Percentiles rank a stretch among this genome's conserved stretches.
phyloP scores from a whole-genome alignment of 2,329 filamentous ascomycete genomes.

The Fusarium tricinctum region DNA sequence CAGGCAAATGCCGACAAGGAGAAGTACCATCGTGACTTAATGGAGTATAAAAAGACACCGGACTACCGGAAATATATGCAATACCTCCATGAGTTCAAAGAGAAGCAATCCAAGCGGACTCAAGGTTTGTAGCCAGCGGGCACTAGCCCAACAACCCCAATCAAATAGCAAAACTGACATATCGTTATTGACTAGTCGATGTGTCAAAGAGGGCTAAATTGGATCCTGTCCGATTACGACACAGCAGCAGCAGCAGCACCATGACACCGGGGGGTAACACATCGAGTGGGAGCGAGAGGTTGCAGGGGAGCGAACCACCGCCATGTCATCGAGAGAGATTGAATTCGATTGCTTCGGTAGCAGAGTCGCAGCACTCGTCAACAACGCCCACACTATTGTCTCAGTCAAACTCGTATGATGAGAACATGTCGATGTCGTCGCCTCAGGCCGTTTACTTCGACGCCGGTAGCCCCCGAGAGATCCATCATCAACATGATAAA shows the following conservation, averaged over 20 bases:
- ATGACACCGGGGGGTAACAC: slow-evolving; percentile 55
- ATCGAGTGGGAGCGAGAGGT: slow-evolving; percentile 62
- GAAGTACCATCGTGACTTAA: slow-evolving; percentile 78
- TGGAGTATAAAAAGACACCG: slow-evolving; percentile 82
- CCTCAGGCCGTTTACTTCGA: slow-evolving; percentile 59
- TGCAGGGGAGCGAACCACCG: slow-evolving; percentile 64
- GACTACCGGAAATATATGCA: slow-evolving; percentile 77
- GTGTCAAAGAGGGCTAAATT: slow-evolving; percentile 64
- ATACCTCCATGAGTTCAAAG: slow-evolving; percentile 84
- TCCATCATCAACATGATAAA: slow-evolving; percentile 47
- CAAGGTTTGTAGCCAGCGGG: slow-evolving; percentile 62
- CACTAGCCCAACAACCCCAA: neutral
- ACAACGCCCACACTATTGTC: slow-evolving; percentile 54
- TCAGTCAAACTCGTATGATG: slow-evolving; percentile 59
- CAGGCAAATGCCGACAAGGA: slow-evolving; percentile 82
- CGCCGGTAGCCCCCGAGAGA: slow-evolving; percentile 46
- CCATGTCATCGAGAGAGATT: slow-evolving; percentile 62
- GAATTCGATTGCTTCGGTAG: slow-evolving; percentile 62
- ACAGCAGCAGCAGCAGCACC: slow-evolving; percentile 56
- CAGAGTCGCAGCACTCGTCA: slow-evolving; percentile 62
- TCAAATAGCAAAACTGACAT: slow-evolving; percentile 16
- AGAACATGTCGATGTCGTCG: slow-evolving; percentile 58
- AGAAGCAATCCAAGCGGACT: slow-evolving; percentile 72
- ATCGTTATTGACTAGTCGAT: slow-evolving; percentile 52
- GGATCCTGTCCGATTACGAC: slow-evolving; percentile 55